Evolutionary conservation across 345 rosid species (phyloP).

Genomic region (Passiflora organensis): DNA sequence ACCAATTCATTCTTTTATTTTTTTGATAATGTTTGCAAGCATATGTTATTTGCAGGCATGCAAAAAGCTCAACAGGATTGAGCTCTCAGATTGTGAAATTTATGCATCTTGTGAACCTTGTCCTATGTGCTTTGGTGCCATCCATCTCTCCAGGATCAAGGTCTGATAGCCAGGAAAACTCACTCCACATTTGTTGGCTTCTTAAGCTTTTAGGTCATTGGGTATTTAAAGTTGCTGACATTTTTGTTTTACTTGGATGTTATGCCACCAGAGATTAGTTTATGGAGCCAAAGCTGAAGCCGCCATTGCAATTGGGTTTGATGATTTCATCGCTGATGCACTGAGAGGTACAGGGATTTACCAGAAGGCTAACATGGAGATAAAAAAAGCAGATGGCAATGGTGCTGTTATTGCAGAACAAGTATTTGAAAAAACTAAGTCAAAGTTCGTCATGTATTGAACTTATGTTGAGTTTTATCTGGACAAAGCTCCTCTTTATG

Average conservation of each 20-base stretch:
- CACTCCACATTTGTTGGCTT: no score
- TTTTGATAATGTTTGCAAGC: neutral
- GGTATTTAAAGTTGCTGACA: neutral
- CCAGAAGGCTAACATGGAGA: conserved; percentile 71
- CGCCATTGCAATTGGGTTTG: conserved; percentile 80
- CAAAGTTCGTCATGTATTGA: conserved; percentile 68
- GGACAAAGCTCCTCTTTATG: no score
- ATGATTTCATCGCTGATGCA: conserved; percentile 74
- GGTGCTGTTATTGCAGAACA: conserved; percentile 78
- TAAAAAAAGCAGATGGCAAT: conserved; percentile 65
- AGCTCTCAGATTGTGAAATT: conserved; percentile 72
- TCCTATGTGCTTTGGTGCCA: conserved; percentile 86
- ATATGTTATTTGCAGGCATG: conserved; percentile 61
- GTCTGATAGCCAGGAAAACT: conserved; percentile 18
- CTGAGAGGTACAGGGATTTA: conserved; percentile 60
- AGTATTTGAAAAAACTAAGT: conserved; percentile 83
- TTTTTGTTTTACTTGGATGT: neutral
- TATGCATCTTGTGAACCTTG: conserved; percentile 78
- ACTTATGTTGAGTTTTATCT: neutral
- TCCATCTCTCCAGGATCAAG: conserved; percentile 68
- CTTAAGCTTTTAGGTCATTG: no score
- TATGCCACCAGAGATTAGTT: conserved; percentile 52
- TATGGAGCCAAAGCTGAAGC: conserved; percentile 88
- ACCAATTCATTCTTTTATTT: neutral
- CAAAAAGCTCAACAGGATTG: conserved; percentile 59